Conservation (phyloP, 2,329 filamentous ascomycete genomes). For the Phialophora tarda region DNA sequence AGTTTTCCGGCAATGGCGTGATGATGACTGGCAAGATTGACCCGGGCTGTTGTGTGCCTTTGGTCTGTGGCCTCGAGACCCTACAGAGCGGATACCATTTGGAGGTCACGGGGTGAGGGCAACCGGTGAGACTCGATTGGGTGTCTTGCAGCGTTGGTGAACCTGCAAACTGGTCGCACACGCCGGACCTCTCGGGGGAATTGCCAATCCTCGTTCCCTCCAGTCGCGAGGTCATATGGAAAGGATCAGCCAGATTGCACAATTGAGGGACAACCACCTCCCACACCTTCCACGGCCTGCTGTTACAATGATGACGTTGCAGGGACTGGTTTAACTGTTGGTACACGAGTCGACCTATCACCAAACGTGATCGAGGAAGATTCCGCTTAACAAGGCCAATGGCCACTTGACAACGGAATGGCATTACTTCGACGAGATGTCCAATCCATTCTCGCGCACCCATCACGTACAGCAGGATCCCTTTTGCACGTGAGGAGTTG, state of each 20-base stretch:
- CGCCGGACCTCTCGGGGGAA: not conserved
- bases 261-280: not conserved
- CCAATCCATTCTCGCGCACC: not conserved
- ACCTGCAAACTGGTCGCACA: constrained; percentile 2
- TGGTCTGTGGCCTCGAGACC: not conserved
- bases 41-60: not conserved
- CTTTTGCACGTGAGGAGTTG: not conserved
- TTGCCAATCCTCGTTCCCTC: not conserved
- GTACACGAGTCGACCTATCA: not conserved
- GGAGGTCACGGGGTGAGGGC: not conserved
- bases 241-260: not conserved
- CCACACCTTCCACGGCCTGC: not conserved
- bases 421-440: not conserved
- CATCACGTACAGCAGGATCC: not conserved
- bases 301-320: not conserved
- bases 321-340: not conserved
- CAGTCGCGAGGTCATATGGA: not conserved
- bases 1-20: not conserved
- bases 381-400: not conserved
- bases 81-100: not conserved
- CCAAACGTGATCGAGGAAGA: not conserved
- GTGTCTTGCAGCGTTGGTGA: not conserved
- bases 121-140: constrained; percentile 2
- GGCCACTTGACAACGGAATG: not conserved
- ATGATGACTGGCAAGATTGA: not conserved